Percentiles rank a stretch among this genome's conserved stretches.
phyloP scores from a whole-genome alignment of 805 yeast species.

The Metschnikowia koreensis region DNA sequence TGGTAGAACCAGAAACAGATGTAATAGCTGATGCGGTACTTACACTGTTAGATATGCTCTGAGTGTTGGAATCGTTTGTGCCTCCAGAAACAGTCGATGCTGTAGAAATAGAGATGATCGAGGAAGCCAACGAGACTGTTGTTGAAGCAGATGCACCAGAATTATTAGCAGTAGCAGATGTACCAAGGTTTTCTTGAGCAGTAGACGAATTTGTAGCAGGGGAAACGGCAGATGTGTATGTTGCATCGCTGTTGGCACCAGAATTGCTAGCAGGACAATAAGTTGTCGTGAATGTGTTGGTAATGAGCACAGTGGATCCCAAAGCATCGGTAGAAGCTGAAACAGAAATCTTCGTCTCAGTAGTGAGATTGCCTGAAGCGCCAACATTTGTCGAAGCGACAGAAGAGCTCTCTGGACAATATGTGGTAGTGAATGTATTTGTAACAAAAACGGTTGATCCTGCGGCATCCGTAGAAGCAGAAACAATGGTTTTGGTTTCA shows the following conservation, averaged over 20 bases:
- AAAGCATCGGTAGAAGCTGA: background rate
- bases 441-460: background rate
- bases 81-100: too few relatives aligned
- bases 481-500: background rate
- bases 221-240: too few relatives aligned
- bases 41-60: background rate
- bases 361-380: background rate
- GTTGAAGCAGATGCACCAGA: too few relatives aligned
- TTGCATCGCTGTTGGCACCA: too few relatives aligned
- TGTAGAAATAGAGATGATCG: too few relatives aligned
- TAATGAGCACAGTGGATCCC: background rate
- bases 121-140: too few relatives aligned
- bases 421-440: background rate
- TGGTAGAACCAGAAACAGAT: too few relatives aligned
- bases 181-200: too few relatives aligned
- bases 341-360: background rate
- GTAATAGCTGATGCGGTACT: too few relatives aligned
- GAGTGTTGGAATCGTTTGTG: too few relatives aligned
- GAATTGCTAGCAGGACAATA: background rate
- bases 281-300: background rate
- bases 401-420: background rate
- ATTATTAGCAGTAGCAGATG: too few relatives aligned
- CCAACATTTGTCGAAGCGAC: background rate
- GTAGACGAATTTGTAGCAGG: too few relatives aligned
- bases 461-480: background rate